These are phyloP conservation scores for Calonectria crousiana DNA, from an alignment of 2,329 filamentous ascomycete genomes.

Conservation along the genomic window DNA sequence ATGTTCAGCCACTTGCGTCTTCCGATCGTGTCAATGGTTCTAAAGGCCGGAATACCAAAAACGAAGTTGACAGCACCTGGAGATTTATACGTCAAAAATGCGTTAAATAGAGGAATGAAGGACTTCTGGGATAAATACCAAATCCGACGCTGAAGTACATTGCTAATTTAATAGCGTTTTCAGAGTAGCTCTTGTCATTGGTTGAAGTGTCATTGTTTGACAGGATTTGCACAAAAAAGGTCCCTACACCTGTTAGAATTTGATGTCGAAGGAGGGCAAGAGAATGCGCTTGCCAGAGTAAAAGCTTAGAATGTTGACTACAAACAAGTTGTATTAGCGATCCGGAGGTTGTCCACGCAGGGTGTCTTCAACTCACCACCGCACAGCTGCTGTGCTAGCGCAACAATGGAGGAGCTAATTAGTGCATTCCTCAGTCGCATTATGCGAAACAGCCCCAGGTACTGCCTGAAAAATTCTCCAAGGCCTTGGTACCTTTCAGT, in stretches of 20 bases:
- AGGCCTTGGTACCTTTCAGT: background rate
- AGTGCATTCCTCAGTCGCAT: slow-evolving; percentile 34
- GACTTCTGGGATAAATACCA: background rate
- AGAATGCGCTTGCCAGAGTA: slow-evolving; percentile 52
- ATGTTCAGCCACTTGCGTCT: slow-evolving; percentile 54
- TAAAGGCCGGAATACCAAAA: slow-evolving; percentile 53
- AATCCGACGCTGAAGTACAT: slow-evolving; percentile 55
- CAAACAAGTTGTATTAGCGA: background rate
- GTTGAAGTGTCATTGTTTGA: background rate
- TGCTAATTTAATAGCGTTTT: slow-evolving; percentile 43
- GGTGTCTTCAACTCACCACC: slow-evolving; percentile 31
- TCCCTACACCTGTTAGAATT: background rate
- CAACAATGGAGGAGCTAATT: slow-evolving; percentile 42
- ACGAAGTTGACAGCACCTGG: slow-evolving; percentile 52
- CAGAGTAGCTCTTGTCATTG: too few relatives aligned
- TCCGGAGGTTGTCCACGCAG: slow-evolving; percentile 34
- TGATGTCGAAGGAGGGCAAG: accelerated
- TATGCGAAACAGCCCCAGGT: slow-evolving; percentile 27
- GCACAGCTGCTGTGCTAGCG: slow-evolving; percentile 45
- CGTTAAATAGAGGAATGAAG: slow-evolving; percentile 45
- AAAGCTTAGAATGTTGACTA: slow-evolving; percentile 54
- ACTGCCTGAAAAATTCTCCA: slow-evolving; percentile 28
- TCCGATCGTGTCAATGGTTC: slow-evolving; percentile 44
- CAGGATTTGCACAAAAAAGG: background rate
- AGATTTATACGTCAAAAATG: slow-evolving; percentile 35